Evolutionary conservation across 192 early-diverging fungal species (phyloP).

Genomic region (Obelidium mucronatum): DNA sequence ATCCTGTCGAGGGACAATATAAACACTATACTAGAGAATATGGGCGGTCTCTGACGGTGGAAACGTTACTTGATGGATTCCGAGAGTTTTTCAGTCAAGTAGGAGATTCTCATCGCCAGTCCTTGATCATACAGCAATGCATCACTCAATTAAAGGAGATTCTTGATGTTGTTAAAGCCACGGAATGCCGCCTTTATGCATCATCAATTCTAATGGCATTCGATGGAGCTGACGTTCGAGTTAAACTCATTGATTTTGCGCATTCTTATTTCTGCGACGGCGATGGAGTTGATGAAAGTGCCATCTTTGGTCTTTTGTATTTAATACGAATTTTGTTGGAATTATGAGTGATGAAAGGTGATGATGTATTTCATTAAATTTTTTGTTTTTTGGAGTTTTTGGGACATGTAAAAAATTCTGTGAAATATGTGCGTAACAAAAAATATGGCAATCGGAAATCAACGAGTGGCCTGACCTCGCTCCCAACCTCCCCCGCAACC

Average conservation of each 20-base stretch:
- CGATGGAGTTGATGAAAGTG: conserved; percentile 70
- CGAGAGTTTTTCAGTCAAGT: conserved; percentile 62
- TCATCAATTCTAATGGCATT: conserved; percentile 85
- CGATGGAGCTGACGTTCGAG: conserved; percentile 59
- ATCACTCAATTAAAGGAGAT: conserved; percentile 50
- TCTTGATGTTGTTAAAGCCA: conserved; percentile 54
- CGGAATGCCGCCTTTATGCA: conserved; percentile 71
- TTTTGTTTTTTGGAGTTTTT: too few species aligned
- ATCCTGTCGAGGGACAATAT: conserved; percentile 51
- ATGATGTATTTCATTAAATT: too few species aligned
- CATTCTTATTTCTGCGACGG: conserved; percentile 71
- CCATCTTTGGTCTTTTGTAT: conserved; percentile 70
- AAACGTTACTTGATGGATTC: conserved; percentile 66
- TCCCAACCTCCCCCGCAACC: too few species aligned
- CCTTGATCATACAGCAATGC: conserved; percentile 66
- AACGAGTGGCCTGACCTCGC: too few species aligned
- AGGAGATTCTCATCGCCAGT: conserved; percentile 48
- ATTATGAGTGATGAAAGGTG: too few species aligned
- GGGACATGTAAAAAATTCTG: too few species aligned
- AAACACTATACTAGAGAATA: conserved; percentile 56
- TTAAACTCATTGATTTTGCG: conserved; percentile 90
- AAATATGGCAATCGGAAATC: too few species aligned
- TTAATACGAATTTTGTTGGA: conserved; percentile 64
- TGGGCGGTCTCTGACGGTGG: conserved; percentile 59
- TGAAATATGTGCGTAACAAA: too few species aligned